phyloP scores from a whole-genome alignment of 129 eudicot genomes.

The Flaveria brownii region DNA sequence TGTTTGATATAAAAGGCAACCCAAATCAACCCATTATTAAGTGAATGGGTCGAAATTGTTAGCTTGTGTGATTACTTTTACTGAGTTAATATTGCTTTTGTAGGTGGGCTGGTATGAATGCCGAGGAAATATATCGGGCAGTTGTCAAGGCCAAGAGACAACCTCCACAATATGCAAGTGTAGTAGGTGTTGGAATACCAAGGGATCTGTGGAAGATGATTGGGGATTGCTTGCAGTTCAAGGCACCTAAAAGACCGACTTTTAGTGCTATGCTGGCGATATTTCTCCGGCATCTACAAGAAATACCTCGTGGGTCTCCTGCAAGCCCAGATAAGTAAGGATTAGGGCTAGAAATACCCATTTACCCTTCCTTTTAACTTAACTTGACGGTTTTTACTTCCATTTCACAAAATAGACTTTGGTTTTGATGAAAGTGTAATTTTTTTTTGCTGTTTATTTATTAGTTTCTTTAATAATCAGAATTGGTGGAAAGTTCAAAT shows the following conservation, averaged over 20 bases:
- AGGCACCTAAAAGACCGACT: conserved; percentile 82
- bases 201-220: conserved; percentile 98
- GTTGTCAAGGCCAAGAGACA: conserved; percentile 70
- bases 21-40: neutral
- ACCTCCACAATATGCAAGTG: conserved; percentile 99
- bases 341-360: conserved; percentile 2
- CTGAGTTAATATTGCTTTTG: conserved; percentile 29
- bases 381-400: neutral
- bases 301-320: conserved; percentile 91
- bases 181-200: conserved; percentile 98
- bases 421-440: neutral
- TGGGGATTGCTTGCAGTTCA: conserved; percentile 94
- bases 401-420: neutral
- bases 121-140: conserved; percentile 86
- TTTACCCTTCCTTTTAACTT: neutral
- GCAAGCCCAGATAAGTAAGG: conserved; percentile 92
- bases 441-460: neutral
- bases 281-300: conserved; percentile 89
- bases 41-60: neutral
- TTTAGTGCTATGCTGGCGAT: conserved; percentile 86
- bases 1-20: neutral
- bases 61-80: neutral
- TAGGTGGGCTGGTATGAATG: conserved; percentile 96
- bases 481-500: neutral
- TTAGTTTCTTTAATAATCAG: conserved; percentile 7